Base-by-base conservation (phyloP, 768 basidiomycete genomes). In the Russula dissimulans region DNA sequence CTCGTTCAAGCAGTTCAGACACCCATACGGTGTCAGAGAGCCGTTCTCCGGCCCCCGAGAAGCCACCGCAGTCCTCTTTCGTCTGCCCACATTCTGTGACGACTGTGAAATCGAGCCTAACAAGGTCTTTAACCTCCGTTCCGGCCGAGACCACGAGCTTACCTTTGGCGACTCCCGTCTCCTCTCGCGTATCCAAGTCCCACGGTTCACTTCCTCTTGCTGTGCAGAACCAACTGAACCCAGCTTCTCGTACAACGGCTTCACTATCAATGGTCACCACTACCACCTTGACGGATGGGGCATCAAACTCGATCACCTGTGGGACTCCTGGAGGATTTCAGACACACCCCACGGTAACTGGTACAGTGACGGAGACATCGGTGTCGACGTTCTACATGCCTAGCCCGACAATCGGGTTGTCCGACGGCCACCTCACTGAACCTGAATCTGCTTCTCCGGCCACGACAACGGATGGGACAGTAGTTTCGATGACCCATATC, bases 401-500 rank as follows among this genome's bases (percentile, higher is more conserved):
- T 10, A 71, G 77, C 22, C 69, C 76, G 18, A 59, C 79, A 32
- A 76, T 79, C 34, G 69, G 73, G 22, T 78, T 76, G 5, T 71
- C 74, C 55, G 69, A 75, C 59, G 77, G 77, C 48, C 71, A 73
- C 41, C 70, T 72, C 11, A 70, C 73, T 18, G 64, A 78, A 39
- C 74, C 75, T 0, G 75, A 77, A 1, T 81, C 80, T 11, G 70
- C 79, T 8, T 61, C 79, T 17, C 76, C 79, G 5, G 78, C 79
- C 3, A 79, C 77, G 17, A 71, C 73, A 58, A 61, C 77, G 7
- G 72, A 79, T 63, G 80, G 82, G 9, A 67, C 68, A 18, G 65
- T 76, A 26, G 69, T 78, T 18, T 82, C 81, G 3, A 69, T 75
- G 57, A 85, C 84, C 1, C 77, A 81, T 52, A 72, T 82, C 42